Evolutionary conservation across 2,329 filamentous ascomycete species (phyloP).

Genomic region (Emergomyces orientalis): DNA sequence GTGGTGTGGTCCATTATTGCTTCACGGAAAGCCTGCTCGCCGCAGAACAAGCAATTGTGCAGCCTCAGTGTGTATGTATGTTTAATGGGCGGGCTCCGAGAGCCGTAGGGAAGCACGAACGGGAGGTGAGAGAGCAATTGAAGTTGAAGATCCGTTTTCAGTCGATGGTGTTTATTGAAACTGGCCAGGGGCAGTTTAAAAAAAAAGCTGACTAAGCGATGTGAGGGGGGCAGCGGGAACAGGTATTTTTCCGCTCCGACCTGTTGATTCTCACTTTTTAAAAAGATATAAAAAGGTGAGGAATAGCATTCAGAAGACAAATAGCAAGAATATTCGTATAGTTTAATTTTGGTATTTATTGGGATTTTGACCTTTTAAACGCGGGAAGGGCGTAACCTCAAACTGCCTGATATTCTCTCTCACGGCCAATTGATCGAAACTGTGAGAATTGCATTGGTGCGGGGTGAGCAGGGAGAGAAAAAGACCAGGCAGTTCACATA

Average conservation of each 20-base stretch:
- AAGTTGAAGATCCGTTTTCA: not conserved
- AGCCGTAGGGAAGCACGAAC: not conserved
- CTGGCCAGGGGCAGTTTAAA: not conserved
- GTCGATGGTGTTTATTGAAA: not conserved
- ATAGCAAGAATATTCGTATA: too few relatives aligned
- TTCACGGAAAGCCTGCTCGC: not conserved
- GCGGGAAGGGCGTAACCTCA: not conserved
- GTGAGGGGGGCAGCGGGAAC: not conserved
- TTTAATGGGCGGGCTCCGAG: not conserved
- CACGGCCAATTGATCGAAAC: too few relatives aligned
- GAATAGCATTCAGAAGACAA: too few relatives aligned
- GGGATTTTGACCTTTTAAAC: not conserved
- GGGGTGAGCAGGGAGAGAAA: too few relatives aligned
- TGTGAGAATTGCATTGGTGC: too few relatives aligned
- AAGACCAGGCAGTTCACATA: too few relatives aligned
- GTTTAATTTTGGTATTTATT: not conserved
- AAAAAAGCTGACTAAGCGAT: not conserved
- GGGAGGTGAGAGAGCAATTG: not conserved
- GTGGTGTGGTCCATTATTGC: conserved; percentile 19
- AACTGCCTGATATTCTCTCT: not conserved
- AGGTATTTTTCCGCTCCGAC: not conserved
- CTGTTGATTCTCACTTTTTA: too few relatives aligned
- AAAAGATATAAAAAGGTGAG: too few relatives aligned
- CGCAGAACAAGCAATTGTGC: not conserved
- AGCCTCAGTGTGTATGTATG: not conserved